Conservation (phyloP, 164 flowering plant genomes). For the Platanus orientalis region DNA sequence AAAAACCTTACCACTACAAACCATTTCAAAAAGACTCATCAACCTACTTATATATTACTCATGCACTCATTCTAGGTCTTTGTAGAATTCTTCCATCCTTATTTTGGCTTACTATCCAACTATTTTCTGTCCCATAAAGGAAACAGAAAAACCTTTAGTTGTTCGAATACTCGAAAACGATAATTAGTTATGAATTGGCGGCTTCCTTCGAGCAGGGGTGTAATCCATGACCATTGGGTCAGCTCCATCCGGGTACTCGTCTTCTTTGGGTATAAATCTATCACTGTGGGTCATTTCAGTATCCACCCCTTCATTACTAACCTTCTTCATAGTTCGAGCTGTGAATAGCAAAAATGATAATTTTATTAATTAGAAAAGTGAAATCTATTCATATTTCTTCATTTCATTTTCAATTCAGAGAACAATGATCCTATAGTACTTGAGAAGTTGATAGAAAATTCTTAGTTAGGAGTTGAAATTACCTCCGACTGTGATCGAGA, state of each 20-base stretch:
- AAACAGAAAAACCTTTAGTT: neutral
- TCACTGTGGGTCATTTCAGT: neutral
- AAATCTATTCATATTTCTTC: neutral
- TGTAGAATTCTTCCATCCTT: no score
- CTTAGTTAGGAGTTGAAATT: neutral
- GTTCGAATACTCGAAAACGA: no score
- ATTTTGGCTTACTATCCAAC: no score
- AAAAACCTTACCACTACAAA: no score
- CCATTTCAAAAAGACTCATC: no score
- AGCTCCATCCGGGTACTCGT: neutral
- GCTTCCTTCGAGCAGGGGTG: conserved; percentile 5
- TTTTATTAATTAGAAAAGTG: no score
- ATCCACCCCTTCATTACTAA: neutral
- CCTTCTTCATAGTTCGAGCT: conserved; percentile 8
- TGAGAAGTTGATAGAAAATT: no score
- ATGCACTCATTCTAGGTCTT: no score
- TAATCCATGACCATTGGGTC: conserved; percentile 12
- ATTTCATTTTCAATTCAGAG: neutral
- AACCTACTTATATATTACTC: no score
- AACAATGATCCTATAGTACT: no score
- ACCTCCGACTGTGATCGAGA: neutral
- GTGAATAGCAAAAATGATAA: neutral
- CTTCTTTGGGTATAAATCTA: neutral
- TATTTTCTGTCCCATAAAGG: no score
- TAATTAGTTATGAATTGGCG: conserved; percentile 14